Evolutionary conservation across 2,329 filamentous ascomycete genomes (phyloP).

Genomic region (Monosporascus sp.): DNA sequence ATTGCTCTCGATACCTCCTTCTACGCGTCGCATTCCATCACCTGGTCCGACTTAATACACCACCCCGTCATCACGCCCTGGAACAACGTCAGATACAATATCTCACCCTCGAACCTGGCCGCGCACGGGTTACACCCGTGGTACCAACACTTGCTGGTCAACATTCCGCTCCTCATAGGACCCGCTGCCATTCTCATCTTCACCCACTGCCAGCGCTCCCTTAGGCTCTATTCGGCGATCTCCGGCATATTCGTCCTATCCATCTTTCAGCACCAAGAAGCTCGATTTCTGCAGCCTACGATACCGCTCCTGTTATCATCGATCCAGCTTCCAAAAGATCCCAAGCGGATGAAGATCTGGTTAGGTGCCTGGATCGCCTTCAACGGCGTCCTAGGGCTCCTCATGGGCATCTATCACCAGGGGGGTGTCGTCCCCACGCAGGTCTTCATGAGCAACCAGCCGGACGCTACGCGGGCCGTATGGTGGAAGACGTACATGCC

Average conservation of each 20-base stretch:
- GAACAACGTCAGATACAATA: conserved; percentile 75
- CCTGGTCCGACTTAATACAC: conserved; percentile 57
- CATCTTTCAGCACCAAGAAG: conserved; percentile 73
- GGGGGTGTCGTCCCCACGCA: conserved; percentile 72
- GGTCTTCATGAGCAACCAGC: conserved; percentile 65
- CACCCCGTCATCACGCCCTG: conserved; percentile 69
- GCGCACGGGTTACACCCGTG: conserved; percentile 72
- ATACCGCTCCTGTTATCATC: conserved; percentile 74
- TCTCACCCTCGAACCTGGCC: conserved; percentile 62
- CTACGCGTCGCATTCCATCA: conserved; percentile 60
- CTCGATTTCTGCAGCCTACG: conserved; percentile 69
- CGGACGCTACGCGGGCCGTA: conserved; percentile 62
- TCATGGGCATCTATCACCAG: conserved; percentile 82
- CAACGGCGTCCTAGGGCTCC: conserved; percentile 59
- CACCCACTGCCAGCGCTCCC: conserved; percentile 48
- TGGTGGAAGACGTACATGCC: conserved; percentile 89
- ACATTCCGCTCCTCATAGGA: conserved; percentile 66
- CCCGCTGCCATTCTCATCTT: conserved; percentile 61
- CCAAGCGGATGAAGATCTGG: conserved; percentile 48
- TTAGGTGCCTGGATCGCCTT: conserved; percentile 61
- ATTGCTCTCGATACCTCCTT: conserved; percentile 81
- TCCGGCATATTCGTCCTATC: conserved; percentile 67
- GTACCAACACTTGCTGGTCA: conserved; percentile 70
- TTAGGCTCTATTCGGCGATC: conserved; percentile 66
- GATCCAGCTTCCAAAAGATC: conserved; percentile 56